phyloP scores from a whole-genome alignment of 345 rosid genomes.

The Acer negundo region DNA sequence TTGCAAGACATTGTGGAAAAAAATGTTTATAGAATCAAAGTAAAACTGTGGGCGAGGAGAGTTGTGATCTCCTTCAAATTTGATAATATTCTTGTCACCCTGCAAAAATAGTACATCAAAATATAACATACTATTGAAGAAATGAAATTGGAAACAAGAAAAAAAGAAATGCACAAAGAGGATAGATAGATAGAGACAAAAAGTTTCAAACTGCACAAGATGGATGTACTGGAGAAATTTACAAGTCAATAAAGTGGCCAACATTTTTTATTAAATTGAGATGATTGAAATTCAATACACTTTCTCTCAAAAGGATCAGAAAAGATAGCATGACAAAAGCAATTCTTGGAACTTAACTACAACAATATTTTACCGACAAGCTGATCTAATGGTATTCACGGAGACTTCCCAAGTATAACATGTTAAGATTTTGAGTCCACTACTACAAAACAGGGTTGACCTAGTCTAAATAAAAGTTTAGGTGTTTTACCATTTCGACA shows the following conservation, averaged over 20 bases:
- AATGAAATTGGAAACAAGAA: not conserved
- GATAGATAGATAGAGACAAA: not conserved
- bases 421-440: not conserved
- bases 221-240: not conserved
- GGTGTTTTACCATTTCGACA: not conserved
- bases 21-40: conserved; percentile 91
- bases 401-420: not conserved
- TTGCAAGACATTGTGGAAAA: conserved; percentile 92
- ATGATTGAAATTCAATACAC: not conserved
- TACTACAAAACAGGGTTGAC: not conserved
- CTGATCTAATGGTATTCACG: not conserved
- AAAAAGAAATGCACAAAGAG: not conserved
- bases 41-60: conserved; percentile 95
- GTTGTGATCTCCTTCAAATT: conserved; percentile 98
- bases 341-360: not conserved
- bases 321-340: not conserved
- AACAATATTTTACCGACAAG: not conserved
- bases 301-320: not conserved
- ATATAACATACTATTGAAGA: conserved; percentile 18
- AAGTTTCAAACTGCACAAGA: not conserved
- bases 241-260: not conserved
- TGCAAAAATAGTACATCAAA: conserved; percentile 34
- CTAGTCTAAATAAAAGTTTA: not conserved
- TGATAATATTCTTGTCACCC: conserved; percentile 99
- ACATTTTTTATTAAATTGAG: not conserved